Percentiles rank a stretch among this genome's conserved stretches.
Evolutionary conservation across 2,329 filamentous ascomycete genomes (phyloP).

Genomic region (Periglandula ipomoeae): DNA sequence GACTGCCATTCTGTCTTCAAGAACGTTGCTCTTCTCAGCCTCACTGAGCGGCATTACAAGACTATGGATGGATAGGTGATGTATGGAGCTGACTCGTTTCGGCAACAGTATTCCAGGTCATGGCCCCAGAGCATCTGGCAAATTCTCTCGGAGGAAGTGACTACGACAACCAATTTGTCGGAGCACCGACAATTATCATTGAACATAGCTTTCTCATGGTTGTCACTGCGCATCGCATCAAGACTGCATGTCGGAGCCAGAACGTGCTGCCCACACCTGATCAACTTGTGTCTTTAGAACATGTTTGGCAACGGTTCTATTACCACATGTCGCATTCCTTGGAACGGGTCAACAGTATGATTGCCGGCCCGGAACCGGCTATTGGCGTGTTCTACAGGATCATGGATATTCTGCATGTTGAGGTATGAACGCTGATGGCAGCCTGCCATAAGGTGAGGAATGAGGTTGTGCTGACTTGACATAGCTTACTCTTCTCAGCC

Average conservation of each 20-base stretch:
- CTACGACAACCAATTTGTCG: conserved; percentile 4
- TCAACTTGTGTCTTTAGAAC: conserved; percentile 1
- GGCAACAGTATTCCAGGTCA: conserved; percentile 2
- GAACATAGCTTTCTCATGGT: conserved; percentile 6
- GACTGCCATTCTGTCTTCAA: background rate
- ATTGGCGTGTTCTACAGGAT: conserved; percentile 7
- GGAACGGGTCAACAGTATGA: conserved; percentile 1
- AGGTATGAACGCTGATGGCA: no score
- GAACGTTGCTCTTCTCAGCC: no score
- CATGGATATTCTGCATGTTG: conserved; percentile 7
- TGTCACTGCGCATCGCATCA: conserved; percentile 6
- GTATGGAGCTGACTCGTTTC: background rate
- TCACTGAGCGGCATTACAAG: no score
- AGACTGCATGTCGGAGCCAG: background rate
- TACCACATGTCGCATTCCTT: conserved; percentile 6
- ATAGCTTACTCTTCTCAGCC: conserved; percentile 4
- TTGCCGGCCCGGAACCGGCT: background rate
- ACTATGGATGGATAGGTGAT: no score
- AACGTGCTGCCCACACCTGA: conserved; percentile 1
- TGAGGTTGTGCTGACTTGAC: background rate
- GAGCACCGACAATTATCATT: conserved; percentile 4
- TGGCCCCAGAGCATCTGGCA: conserved; percentile 6
- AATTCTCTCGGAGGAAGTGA: conserved; percentile 4
- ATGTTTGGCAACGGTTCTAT: conserved; percentile 3
- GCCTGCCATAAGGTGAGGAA: no score